A percentile compares a stretch with the other conserved stretches of the same genome.
Evolutionary conservation across 805 yeast genomes (phyloP).

Genomic region (Zygosaccharomyces lentus): DNA sequence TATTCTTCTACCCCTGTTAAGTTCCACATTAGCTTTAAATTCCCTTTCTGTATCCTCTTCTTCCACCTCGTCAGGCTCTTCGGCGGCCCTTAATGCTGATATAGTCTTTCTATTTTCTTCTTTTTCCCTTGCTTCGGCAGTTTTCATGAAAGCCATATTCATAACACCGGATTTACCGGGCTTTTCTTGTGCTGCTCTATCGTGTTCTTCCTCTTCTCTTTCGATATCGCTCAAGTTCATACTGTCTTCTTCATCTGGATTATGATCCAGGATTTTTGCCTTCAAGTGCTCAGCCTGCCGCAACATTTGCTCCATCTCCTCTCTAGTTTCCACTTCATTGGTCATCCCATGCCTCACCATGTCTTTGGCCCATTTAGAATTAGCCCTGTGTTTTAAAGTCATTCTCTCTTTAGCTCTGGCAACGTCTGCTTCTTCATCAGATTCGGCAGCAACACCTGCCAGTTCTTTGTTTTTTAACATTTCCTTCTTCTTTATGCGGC

Average conservation of each 20-base stretch:
- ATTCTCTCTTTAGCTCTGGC: constrained; percentile 88
- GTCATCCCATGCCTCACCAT: constrained; percentile 87
- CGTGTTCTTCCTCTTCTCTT: constrained; percentile 40
- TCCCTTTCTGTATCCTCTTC: constrained; percentile 34
- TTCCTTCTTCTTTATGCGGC: constrained; percentile 82
- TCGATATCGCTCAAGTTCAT: constrained; percentile 47
- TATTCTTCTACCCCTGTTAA: constrained; percentile 75
- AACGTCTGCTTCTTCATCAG: constrained; percentile 60
- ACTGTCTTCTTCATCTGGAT: constrained; percentile 47
- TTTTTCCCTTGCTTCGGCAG: constrained; percentile 70
- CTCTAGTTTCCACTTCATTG: constrained; percentile 77
- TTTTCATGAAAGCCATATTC: constrained; percentile 93
- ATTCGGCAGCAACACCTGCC: constrained; percentile 46
- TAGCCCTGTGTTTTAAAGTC: constrained; percentile 84
- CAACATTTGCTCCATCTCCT: constrained; percentile 91
- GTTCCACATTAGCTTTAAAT: constrained; percentile 43
- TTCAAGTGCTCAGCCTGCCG: constrained; percentile 78
- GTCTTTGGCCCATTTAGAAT: constrained; percentile 84
- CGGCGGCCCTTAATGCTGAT: constrained; percentile 45
- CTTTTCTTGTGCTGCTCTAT: constrained; percentile 37
- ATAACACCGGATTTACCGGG: constrained; percentile 84
- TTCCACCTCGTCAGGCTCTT: constrained; percentile 32
- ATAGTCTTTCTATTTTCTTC: constrained; percentile 54
- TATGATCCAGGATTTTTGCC: constrained; percentile 64
- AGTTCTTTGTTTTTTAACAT: constrained; percentile 62